phyloP scores from a whole-genome alignment of 2,329 filamentous ascomycete species.

The Paracoccidioides lutzii region DNA sequence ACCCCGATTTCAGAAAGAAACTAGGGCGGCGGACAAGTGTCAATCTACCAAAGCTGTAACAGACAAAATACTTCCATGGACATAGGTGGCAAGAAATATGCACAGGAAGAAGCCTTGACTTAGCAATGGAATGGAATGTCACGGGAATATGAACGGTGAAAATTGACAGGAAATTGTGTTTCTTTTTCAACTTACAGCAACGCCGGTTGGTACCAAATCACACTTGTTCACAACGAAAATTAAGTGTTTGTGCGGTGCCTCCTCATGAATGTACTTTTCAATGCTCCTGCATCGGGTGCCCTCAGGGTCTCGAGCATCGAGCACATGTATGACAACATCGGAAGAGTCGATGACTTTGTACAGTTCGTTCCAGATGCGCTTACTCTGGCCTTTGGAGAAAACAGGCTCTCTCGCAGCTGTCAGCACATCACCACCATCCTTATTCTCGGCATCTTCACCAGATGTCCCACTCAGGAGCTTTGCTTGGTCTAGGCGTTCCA shows the following conservation, averaged over 20 bases:
- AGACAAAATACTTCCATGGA: constrained; percentile 64
- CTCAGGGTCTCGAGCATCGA: constrained; percentile 78
- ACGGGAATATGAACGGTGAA: constrained; percentile 5
- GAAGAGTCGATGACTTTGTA: constrained; percentile 93
- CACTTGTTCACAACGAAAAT: constrained; percentile 84
- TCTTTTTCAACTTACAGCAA: constrained; percentile 64
- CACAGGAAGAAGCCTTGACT: constrained; percentile 66
- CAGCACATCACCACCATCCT: constrained; percentile 35
- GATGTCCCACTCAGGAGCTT: constrained; percentile 61
- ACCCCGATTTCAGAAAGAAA: constrained; percentile 50
- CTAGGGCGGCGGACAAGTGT: constrained; percentile 57
- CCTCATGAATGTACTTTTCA: constrained; percentile 84
- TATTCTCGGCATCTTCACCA: constrained; percentile 42
- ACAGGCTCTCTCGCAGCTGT: constrained; percentile 67
- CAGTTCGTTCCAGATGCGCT: constrained; percentile 93
- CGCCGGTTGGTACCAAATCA: constrained; percentile 80
- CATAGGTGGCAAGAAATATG: constrained; percentile 3
- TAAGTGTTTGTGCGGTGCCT: constrained; percentile 92
- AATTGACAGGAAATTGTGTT: constrained; percentile 15
- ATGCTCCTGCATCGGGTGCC: constrained; percentile 83
- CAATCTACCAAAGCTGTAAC: constrained; percentile 99
- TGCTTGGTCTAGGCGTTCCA: constrained; percentile 67
- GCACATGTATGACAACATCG: constrained; percentile 88
- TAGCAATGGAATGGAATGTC: constrained; percentile 49
- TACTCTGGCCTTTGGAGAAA: constrained; percentile 88